These are phyloP conservation scores for Cladosporium colombiae DNA, from an alignment of 2,329 filamentous ascomycete species.

Conservation along the genomic window DNA sequence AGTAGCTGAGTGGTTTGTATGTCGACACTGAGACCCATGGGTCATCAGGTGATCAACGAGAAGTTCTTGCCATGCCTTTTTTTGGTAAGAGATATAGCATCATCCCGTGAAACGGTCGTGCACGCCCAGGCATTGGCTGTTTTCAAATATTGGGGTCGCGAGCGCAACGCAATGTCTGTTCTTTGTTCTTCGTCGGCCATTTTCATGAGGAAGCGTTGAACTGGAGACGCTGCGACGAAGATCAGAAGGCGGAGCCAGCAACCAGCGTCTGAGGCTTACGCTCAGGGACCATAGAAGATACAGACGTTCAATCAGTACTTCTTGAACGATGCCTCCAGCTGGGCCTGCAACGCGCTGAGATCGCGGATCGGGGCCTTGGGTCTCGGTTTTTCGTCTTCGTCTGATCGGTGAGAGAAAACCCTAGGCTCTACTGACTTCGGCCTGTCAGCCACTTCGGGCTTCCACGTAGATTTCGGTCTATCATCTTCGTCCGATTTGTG, in stretches of 20 bases:
- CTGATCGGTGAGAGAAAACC: neutral
- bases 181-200: neutral
- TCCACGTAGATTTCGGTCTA: neutral
- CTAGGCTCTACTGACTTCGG: neutral
- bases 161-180: neutral
- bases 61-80: neutral
- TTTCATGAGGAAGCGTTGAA: neutral
- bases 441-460: neutral
- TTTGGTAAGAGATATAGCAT: neutral
- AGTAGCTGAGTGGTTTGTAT: neutral
- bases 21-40: neutral
- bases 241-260: neutral
- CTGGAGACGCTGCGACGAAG: neutral
- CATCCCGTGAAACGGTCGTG: neutral
- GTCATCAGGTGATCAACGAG: neutral
- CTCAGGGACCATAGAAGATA: neutral
- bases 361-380: neutral
- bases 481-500: neutral
- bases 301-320: neutral
- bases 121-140: neutral
- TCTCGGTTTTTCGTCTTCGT: neutral
- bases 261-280: neutral
- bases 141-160: neutral
- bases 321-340: constrained; percentile 7
- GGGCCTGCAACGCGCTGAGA: neutral